Conservation (phyloP, 192 early-diverging fungal genomes). For the Coemansia sp. region DNA sequence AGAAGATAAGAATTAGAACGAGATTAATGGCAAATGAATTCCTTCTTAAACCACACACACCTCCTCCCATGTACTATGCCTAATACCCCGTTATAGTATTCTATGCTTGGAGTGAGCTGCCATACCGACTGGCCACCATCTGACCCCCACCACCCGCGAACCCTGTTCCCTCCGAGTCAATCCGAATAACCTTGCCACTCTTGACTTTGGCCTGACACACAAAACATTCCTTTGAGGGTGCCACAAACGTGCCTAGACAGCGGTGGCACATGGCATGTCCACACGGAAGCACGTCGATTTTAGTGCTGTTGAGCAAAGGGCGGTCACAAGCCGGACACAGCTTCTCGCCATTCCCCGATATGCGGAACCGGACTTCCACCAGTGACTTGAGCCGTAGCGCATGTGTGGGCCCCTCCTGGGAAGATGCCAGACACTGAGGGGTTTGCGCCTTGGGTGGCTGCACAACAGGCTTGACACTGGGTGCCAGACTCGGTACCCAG, state of each 20-base stretch:
- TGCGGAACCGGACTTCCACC: constrained; percentile 18
- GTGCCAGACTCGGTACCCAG: constrained; percentile 37
- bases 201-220: constrained; percentile 27
- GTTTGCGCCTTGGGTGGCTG: constrained; percentile 4
- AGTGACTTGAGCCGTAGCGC: constrained; percentile 27
- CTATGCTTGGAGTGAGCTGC: constrained; percentile 33
- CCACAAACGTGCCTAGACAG: constrained; percentile 40
- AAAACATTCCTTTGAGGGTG: constrained; percentile 15
- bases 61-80: no score
- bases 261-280: constrained; percentile 42
- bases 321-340: constrained; percentile 45
- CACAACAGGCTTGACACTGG: constrained; percentile 3
- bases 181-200: constrained; percentile 2
- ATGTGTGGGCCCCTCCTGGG: constrained; percentile 4
- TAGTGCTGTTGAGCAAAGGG: constrained; percentile 25
- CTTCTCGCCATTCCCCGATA: constrained; percentile 8
- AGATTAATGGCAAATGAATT: no score
- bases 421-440: constrained; percentile 23
- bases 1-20: no score
- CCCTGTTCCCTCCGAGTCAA: constrained; percentile 37
- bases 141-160: constrained; percentile 36
- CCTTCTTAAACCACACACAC: no score
- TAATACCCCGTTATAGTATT: no score
- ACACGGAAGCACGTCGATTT: constrained; percentile 31
- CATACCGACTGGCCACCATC: constrained; percentile 40